phyloP scores from a whole-genome alignment of 129 eudicot species.

The Ambrosia artemisiifolia region DNA sequence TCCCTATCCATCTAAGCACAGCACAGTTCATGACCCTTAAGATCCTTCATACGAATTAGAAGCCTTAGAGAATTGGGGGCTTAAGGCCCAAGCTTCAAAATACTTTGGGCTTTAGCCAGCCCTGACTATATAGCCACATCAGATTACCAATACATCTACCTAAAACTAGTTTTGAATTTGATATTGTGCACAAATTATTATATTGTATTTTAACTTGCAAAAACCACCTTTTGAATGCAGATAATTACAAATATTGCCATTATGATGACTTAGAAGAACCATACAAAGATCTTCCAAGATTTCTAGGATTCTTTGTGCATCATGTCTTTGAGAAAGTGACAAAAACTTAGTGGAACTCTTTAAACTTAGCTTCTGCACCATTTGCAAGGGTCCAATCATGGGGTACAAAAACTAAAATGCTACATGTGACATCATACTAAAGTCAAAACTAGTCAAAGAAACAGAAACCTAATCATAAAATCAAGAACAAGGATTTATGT shows the following conservation, averaged over 20 bases:
- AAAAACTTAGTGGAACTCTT: not conserved
- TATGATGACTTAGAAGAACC: not conserved
- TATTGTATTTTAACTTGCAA: not conserved
- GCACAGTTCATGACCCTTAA: too few species aligned
- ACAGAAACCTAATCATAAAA: slow-evolving; percentile 11
- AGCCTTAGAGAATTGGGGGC: too few species aligned
- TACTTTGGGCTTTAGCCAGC: too few species aligned
- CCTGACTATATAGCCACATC: too few species aligned
- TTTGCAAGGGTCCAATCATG: slow-evolving; percentile 24
- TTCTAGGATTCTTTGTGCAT: slow-evolving; percentile 24
- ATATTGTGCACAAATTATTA: too few species aligned
- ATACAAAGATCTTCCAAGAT: slow-evolving; percentile 25
- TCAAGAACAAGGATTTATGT: slow-evolving; percentile 36
- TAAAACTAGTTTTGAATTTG: too few species aligned
- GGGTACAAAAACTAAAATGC: not conserved
- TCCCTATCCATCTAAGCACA: too few species aligned
- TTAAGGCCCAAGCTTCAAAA: too few species aligned
- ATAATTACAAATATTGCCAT: not conserved
- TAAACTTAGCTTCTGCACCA: slow-evolving; percentile 1
- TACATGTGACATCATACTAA: slow-evolving; percentile 4
- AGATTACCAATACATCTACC: too few species aligned
- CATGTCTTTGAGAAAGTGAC: slow-evolving; percentile 9
- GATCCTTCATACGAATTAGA: too few species aligned
- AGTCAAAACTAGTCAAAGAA: slow-evolving; percentile 14
- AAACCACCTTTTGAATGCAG: not conserved